These are phyloP conservation scores for Arachis hypogaea DNA, from an alignment of 306 rosid genomes.

Conservation along the genomic window DNA sequence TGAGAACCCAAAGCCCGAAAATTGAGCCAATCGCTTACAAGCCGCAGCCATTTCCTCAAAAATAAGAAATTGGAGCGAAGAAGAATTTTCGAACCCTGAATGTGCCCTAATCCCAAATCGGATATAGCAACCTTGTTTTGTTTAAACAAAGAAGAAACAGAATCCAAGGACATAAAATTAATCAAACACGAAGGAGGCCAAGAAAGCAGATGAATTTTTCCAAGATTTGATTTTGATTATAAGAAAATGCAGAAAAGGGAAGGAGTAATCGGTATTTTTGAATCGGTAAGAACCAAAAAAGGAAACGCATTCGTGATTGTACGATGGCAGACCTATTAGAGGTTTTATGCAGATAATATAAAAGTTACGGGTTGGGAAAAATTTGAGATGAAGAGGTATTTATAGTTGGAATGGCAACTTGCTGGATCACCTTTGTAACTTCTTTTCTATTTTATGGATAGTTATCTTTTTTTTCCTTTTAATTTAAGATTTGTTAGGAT, in stretches of 20 bases:
- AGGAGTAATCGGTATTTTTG: no score
- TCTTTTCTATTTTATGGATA: no score
- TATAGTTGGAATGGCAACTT: no score
- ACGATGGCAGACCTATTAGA: neutral
- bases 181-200: neutral
- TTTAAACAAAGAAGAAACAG: slow-evolving; percentile 15
- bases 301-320: neutral
- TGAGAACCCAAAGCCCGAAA: slow-evolving; percentile 49
- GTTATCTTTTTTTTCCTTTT: no score
- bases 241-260: no score
- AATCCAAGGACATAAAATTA: neutral
- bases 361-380: no score
- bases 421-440: no score
- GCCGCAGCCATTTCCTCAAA: slow-evolving; percentile 52
- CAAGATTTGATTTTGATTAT: neutral
- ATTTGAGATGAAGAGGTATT: no score
- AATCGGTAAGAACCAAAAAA: neutral
- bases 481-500: no score
- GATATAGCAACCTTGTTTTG: slow-evolving; percentile 6
- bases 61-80: neutral
- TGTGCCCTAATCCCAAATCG: slow-evolving; percentile 15
- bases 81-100: slow-evolving; percentile 12
- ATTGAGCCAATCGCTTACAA: slow-evolving; percentile 58
- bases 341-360: no score
- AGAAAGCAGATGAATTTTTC: neutral